Conservation (phyloP, 208 protist species). For the Trypanosoma mega region DNA sequence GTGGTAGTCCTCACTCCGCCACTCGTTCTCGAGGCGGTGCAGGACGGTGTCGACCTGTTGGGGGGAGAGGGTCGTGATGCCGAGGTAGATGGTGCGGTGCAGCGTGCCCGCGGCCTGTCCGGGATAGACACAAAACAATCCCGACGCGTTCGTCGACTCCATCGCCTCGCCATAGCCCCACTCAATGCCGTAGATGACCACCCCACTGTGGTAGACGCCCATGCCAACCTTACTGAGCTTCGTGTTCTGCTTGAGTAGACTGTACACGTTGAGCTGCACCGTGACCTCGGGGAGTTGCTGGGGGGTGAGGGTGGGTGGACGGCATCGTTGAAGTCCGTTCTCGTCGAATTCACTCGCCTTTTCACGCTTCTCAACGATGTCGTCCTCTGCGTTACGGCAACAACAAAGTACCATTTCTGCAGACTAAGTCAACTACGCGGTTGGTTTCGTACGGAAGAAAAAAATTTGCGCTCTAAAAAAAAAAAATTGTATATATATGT, state of each 20-base stretch:
- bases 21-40: conserved; percentile 86
- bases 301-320: conserved; percentile 32
- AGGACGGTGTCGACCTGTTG: conserved; percentile 87
- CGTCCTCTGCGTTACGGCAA: conserved; percentile 28
- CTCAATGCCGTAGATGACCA: conserved; percentile 90
- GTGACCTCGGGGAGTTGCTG: conserved; percentile 34
- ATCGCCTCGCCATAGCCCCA: conserved; percentile 87
- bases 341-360: conserved; percentile 23
- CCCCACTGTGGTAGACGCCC: conserved; percentile 87
- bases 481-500: no score
- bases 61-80: conserved; percentile 71
- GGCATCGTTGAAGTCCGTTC: conserved; percentile 39
- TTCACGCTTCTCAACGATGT: conserved; percentile 29
- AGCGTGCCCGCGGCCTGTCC: conserved; percentile 64
- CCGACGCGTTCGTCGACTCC: conserved; percentile 58
- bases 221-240: conserved; percentile 70
- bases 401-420: conserved; percentile 41
- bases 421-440: no score
- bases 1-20: conserved; percentile 84
- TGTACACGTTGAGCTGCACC: conserved; percentile 87
- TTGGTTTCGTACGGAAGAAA: no score
- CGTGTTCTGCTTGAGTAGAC: conserved; percentile 65
- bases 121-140: conserved; percentile 80
- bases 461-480: no score
- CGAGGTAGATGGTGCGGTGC: conserved; percentile 66